Evolutionary conservation across 2,329 filamentous ascomycete genomes (phyloP).

Genomic region (Nigrospora oryzae): DNA sequence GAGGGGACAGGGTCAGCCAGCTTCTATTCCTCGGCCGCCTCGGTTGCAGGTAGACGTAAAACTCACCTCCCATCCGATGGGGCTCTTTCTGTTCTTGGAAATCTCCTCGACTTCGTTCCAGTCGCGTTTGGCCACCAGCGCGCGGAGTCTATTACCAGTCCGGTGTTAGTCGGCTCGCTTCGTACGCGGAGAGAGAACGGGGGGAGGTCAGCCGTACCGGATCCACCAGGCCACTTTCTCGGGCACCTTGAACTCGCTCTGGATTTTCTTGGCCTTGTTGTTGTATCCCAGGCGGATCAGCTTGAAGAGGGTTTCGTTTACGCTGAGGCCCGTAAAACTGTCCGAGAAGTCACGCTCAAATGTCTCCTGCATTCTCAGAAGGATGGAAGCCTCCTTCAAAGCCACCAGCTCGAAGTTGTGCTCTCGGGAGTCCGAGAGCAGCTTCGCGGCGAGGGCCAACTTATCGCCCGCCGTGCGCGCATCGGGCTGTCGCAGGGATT

Average conservation of each 20-base stretch:
- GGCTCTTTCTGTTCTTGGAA: slow-evolving; percentile 69
- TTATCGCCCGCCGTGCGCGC: slow-evolving; percentile 71
- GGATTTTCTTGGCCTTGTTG: slow-evolving; percentile 78
- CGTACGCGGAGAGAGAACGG: too few relatives aligned
- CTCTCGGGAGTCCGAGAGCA: slow-evolving; percentile 79
- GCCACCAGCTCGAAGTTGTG: slow-evolving; percentile 63
- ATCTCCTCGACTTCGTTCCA: slow-evolving; percentile 91
- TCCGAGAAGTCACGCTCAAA: slow-evolving; percentile 78
- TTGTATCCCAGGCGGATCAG: slow-evolving; percentile 74
- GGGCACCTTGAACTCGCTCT: slow-evolving; percentile 85
- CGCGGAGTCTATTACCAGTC: slow-evolving; percentile 56
- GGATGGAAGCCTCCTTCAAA: slow-evolving; percentile 69
- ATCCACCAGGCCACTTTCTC: slow-evolving; percentile 90
- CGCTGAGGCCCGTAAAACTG: slow-evolving; percentile 71
- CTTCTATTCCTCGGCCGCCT: too few relatives aligned
- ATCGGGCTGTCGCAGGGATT: slow-evolving; percentile 69
- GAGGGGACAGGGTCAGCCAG: not conserved
- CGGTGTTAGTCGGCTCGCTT: too few relatives aligned
- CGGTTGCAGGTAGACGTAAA: not conserved
- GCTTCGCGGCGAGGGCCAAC: slow-evolving; percentile 73
- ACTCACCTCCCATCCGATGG: slow-evolving; percentile 91
- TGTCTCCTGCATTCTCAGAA: slow-evolving; percentile 78
- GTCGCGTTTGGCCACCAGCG: slow-evolving; percentile 80
- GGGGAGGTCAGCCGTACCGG: slow-evolving; percentile 33
- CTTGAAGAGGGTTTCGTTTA: slow-evolving; percentile 89